Percentiles rank a stretch among this genome's conserved stretches.
These are phyloP conservation scores for Euphorbia tirucalli DNA, from an alignment of 345 rosid species.

Conservation along the genomic window DNA sequence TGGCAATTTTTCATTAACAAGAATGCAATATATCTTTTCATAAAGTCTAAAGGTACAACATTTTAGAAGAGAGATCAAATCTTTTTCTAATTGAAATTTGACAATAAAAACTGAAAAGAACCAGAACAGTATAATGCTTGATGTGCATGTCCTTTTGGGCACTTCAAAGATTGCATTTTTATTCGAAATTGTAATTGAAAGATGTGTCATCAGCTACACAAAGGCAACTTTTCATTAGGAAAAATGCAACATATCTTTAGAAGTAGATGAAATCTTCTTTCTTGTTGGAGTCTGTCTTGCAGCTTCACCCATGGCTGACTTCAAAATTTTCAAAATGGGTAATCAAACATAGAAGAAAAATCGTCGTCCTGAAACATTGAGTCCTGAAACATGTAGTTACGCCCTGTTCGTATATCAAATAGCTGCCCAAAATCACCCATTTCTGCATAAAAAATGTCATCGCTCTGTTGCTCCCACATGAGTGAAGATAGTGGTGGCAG, in stretches of 20 bases:
- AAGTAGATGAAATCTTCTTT: not conserved
- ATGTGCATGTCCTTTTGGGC: no score
- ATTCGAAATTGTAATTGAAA: not conserved
- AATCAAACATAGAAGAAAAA: constrained; percentile 17
- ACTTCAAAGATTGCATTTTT: not conserved
- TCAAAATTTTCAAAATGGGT: not conserved
- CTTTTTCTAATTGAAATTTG: no score
- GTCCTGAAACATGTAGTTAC: not conserved
- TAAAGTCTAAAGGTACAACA: not conserved
- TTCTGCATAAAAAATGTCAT: not conserved
- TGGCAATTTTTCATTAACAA: not conserved
- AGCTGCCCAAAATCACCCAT: not conserved
- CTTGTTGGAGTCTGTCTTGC: no score
- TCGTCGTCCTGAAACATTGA: not conserved
- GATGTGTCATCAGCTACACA: not conserved
- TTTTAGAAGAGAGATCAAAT: not conserved
- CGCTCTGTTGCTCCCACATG: constrained; percentile 7
- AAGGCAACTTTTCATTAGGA: not conserved
- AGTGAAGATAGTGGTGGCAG: not conserved
- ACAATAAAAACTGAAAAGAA: no score
- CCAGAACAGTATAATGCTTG: no score
- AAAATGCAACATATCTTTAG: not conserved
- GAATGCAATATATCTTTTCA: not conserved
- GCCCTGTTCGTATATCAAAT: not conserved
- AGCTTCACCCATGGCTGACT: no score